A percentile compares a stretch with the other conserved stretches of the same genome.
Conservation (phyloP, 352 stramenopile species). For the Phytophthora boehmeriae region DNA sequence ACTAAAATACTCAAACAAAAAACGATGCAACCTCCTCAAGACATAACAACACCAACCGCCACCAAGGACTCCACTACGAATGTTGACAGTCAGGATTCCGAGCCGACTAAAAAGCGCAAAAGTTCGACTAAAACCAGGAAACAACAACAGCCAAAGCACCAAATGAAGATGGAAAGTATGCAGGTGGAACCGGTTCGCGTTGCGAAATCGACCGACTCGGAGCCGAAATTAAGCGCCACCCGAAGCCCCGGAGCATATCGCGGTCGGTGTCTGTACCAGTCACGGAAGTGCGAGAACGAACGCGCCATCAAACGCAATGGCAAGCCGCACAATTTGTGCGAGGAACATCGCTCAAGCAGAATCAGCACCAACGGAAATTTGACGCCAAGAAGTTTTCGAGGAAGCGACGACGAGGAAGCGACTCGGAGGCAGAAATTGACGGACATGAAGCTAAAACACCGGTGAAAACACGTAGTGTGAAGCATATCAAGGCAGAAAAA, state of each 20-base stretch:
- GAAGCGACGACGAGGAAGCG: constrained; percentile 37
- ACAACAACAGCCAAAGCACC: not conserved
- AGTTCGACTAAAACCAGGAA: not conserved
- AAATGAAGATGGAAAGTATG: not conserved
- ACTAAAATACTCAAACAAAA: no score
- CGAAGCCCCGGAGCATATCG: constrained; percentile 39
- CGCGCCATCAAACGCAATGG: constrained; percentile 81
- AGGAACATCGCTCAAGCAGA: constrained; percentile 82
- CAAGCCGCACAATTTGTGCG: constrained; percentile 78
- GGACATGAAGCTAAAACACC: constrained; percentile 4
- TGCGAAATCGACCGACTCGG: not conserved
- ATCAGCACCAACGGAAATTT: constrained; percentile 85
- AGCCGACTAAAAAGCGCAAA: not conserved
- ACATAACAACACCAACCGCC: no score
- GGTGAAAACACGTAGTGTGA: not conserved
- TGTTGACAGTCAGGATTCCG: no score
- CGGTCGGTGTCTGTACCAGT: constrained; percentile 79
- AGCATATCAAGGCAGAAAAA: constrained; percentile 13
- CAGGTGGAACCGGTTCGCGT: constrained; percentile 3
- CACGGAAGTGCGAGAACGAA: constrained; percentile 83
- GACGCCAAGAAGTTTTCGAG: constrained; percentile 81
- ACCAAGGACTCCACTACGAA: no score
- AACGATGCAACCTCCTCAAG: no score
- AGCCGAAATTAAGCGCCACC: not conserved
- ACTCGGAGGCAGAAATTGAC: constrained; percentile 27